Percentiles rank a stretch among this genome's conserved stretches.
Evolutionary conservation across 106 monocot species (phyloP).

Genomic region (Chionographis japonica): DNA sequence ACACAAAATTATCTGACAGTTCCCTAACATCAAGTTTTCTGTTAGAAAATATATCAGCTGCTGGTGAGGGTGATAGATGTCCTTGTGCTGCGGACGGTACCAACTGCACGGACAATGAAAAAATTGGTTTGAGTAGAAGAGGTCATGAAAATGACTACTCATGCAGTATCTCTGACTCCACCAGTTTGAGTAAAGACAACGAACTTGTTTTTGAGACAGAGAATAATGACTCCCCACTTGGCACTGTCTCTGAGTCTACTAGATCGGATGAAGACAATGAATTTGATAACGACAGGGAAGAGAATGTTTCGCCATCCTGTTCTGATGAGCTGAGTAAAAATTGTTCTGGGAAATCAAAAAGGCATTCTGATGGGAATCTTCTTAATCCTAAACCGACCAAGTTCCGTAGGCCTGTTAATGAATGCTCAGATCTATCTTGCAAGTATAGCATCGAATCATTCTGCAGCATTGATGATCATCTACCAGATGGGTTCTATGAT

Average conservation of each 20-base stretch:
- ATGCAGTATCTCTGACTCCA: constrained; percentile 20
- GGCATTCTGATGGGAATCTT: constrained; percentile 71
- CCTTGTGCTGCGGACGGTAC: constrained; percentile 3
- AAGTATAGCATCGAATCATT: constrained; percentile 81
- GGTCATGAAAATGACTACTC: constrained; percentile 23
- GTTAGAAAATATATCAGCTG: constrained; percentile 11
- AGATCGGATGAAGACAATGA: constrained; percentile 18
- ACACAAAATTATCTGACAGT: constrained; percentile 25
- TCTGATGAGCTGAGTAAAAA: constrained; percentile 17
- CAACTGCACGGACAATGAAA: constrained; percentile 10
- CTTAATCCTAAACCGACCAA: constrained; percentile 83
- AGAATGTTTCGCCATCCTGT: constrained; percentile 2
- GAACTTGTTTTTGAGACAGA: too few species aligned
- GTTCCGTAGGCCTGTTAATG: constrained; percentile 54
- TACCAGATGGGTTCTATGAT: constrained; percentile 99
- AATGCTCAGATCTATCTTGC: constrained; percentile 43
- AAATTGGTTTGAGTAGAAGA: constrained; percentile 10
- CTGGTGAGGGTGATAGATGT: constrained; percentile 14
- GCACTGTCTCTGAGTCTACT: constrained; percentile 13
- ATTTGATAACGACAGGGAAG: constrained; percentile 26
- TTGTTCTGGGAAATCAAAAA: constrained; percentile 45
- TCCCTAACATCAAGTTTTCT: constrained; percentile 16
- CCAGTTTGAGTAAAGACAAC: not conserved
- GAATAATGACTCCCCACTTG: not conserved
- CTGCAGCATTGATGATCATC: constrained; percentile 68